Percentiles rank a stretch among this genome's conserved stretches.
phyloP scores from a whole-genome alignment of 78 protist genomes.

The Cavenderia fasciculata region DNA sequence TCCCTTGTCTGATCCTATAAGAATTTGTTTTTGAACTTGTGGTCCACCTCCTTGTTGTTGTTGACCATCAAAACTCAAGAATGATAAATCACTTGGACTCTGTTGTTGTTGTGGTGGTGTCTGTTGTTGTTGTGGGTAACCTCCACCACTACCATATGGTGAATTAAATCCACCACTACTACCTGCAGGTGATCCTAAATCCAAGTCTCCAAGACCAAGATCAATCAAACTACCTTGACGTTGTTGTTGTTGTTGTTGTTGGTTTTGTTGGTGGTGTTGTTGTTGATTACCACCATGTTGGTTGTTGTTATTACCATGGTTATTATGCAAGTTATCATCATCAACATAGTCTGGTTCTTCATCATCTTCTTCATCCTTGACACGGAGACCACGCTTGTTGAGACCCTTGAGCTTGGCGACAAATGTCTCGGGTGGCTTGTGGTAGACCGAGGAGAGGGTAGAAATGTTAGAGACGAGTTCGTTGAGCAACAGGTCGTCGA shows the following conservation, averaged over 20 bases:
- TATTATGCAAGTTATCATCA: conserved; percentile 58
- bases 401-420: conserved; percentile 75
- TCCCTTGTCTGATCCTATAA: conserved; percentile 33
- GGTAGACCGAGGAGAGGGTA: conserved; percentile 97
- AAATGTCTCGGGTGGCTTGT: conserved; percentile 93
- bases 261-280: neutral
- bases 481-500: conserved; percentile 89
- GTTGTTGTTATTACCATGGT: neutral
- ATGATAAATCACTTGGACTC: conserved; percentile 42
- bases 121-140: neutral
- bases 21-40: conserved; percentile 31
- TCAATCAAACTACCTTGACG: conserved; percentile 55
- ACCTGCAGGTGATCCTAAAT: neutral
- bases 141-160: neutral
- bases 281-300: conserved; percentile 2
- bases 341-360: conserved; percentile 78
- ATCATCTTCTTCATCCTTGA: conserved; percentile 46
- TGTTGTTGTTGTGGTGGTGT: conserved; percentile 33
- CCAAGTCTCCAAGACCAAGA: conserved; percentile 48
- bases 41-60: too few species aligned
- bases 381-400: conserved; percentile 43
- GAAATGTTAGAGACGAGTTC: conserved; percentile 93
- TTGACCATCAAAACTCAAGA: conserved; percentile 2
- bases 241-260: conserved; percentile 50
- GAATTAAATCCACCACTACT: neutral